phyloP scores from a whole-genome alignment of 352 stramenopile species.

The Globisporangium cystogenes region DNA sequence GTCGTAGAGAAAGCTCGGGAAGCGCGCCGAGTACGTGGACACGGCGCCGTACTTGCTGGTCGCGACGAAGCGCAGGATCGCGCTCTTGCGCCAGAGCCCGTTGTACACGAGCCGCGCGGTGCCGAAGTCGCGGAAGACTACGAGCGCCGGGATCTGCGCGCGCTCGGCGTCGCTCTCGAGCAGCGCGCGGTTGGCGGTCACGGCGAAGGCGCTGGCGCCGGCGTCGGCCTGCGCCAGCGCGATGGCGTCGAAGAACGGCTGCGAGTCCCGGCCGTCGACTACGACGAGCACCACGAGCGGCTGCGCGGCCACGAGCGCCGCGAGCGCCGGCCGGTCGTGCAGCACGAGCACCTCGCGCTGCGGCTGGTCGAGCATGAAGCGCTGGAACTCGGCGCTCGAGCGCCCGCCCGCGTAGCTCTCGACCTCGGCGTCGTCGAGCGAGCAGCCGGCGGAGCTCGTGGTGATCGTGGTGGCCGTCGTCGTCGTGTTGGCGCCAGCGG shows the following conservation, averaged over 20 bases:
- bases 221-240: conserved; percentile 25
- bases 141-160: conserved; percentile 13
- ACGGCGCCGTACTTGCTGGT: conserved; percentile 27
- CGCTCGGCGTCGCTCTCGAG: conserved; percentile 11
- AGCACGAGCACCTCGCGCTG: conserved; percentile 17
- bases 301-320: conserved; percentile 11
- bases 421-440: conserved; percentile 8
- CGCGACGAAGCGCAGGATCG: conserved; percentile 21
- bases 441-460: conserved; percentile 9
- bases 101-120: conserved; percentile 12
- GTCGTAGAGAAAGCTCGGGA: conserved; percentile 28
- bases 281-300: conserved; percentile 31
- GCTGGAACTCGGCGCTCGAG: conserved; percentile 33
- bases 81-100: conserved; percentile 19
- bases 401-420: conserved; percentile 25
- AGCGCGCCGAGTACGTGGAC: conserved; percentile 18
- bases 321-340: conserved; percentile 7
- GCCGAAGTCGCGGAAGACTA: conserved; percentile 30
- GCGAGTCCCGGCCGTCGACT: conserved; percentile 22
- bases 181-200: conserved; percentile 17
- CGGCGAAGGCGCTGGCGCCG: conserved; percentile 15
- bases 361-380: conserved; percentile 25
- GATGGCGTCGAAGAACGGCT: conserved; percentile 26
- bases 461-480: background rate
- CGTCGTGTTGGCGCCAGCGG: background rate